Base-by-base conservation (phyloP, 805 yeast species). In the Candida yuanshanica region DNA sequence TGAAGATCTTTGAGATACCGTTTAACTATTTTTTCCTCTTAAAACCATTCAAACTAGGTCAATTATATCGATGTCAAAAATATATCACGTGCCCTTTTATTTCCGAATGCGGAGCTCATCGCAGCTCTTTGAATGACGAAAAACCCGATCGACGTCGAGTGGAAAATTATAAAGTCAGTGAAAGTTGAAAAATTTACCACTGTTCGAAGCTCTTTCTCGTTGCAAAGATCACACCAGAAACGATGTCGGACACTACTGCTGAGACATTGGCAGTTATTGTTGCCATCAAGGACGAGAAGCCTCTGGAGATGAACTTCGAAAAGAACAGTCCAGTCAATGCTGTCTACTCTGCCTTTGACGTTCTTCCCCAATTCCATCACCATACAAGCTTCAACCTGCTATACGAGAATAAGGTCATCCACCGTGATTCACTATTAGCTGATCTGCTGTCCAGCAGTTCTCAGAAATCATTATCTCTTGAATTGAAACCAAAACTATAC, bases 301-400 rank as follows among this genome's bases (percentile, higher is more conserved):
- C 52, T 4, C 27, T 50, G 13, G 51, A 47, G 42, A 22, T 52
- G 11, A 43, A 47, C 23, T 33, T 53, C 20, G 38, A 39, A 10
- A 57, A 59, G 43, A 38, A 42, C 36, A 88, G 79, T 46, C 59
- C 79, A 16, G 54, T 83, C 37, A 63, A 70, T 34, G 85, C 81
- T 41, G 66, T 86, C 37, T 70, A 66, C 46, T 78, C 77, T 53
- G 70, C 83, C 13, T 61, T 86, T 37, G 62, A 71, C n/a, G 62
- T 77, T n/a, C 61, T 77, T 23, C 75, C 83, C 9, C 66, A 68
- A 20, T 74, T 83, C 33, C 70, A 70, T 50, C 81, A 77, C 37
- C 69, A 74, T 51, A 81, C 95, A 23, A 73, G 78, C 49, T 87
- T 76, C 55, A 61, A 70, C 4, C 64, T 85, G 17, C 56, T 52